Conservation (phyloP, 495 filamentous ascomycete genomes). For the Annulohypoxylon maeteangense region DNA sequence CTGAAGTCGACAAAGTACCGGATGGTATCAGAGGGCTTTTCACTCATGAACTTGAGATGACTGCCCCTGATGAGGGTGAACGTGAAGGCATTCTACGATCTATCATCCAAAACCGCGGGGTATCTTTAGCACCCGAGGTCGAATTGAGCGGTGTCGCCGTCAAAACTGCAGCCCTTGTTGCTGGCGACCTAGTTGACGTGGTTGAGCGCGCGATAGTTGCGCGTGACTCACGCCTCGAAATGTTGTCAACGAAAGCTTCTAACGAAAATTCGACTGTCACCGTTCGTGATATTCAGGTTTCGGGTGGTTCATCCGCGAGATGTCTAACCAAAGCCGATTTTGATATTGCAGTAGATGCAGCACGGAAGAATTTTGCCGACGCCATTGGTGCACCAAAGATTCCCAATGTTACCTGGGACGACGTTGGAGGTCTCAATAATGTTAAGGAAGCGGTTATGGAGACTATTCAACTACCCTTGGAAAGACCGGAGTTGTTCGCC, state of each 20-base stretch:
- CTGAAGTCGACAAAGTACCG: constrained; percentile 91
- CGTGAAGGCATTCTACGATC: constrained; percentile 84
- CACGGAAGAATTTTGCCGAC: constrained; percentile 96
- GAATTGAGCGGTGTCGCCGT: constrained; percentile 84
- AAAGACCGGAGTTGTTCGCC: constrained; percentile 93
- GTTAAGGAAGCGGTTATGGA: constrained; percentile 97
- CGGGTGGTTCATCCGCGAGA: constrained; percentile 83
- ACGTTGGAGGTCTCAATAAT: constrained; percentile 92
- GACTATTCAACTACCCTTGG: constrained; percentile 93
- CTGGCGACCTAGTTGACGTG: constrained; percentile 92
- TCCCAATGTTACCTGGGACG: constrained; percentile 94
- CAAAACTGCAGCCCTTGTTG: constrained; percentile 95
- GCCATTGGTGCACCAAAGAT: constrained; percentile 98
- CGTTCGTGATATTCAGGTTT: constrained; percentile 82
- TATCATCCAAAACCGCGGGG: constrained; percentile 77
- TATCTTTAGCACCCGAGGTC: constrained; percentile 79
- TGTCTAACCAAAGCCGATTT: constrained; percentile 90
- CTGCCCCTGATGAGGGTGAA: constrained; percentile 91
- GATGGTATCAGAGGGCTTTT: constrained; percentile 91
- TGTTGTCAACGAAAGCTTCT: constrained; percentile 62
- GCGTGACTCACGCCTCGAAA: constrained; percentile 75
- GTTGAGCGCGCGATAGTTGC: constrained; percentile 88
- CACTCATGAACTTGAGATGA: constrained; percentile 94
- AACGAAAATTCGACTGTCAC: constrained; percentile 62
- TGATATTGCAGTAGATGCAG: constrained; percentile 88